These are phyloP conservation scores for Pholiota adiposa DNA, from an alignment of 1,284 basidiomycete species.

Conservation along the genomic window DNA sequence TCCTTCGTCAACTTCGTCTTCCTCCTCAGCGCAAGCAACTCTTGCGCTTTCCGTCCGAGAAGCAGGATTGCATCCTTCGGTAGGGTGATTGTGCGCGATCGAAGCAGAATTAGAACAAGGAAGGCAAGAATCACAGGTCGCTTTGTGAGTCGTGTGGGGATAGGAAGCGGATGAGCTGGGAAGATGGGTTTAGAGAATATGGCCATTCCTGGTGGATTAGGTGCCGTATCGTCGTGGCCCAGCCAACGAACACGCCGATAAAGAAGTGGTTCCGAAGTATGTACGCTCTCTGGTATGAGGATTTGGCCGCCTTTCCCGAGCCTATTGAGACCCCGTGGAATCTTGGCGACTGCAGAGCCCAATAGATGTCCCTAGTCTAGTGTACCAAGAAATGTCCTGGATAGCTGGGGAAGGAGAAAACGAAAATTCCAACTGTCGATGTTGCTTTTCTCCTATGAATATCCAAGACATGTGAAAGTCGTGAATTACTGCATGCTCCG, in stretches of 20 bases:
- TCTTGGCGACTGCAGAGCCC: too few species aligned
- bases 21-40: slow-evolving; percentile 19
- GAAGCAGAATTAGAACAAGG: slow-evolving; percentile 46
- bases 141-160: slow-evolving; percentile 18
- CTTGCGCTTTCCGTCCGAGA: slow-evolving; percentile 14
- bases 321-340: too few species aligned
- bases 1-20: slow-evolving; percentile 40
- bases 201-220: slow-evolving; percentile 4
- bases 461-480: slow-evolving; percentile 14
- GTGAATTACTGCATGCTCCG: slow-evolving; percentile 3
- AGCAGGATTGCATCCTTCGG: slow-evolving; percentile 20
- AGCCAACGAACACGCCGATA: background rate
- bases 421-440: background rate
- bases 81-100: slow-evolving; percentile 40
- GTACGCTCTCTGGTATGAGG: background rate
- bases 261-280: background rate
- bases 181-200: slow-evolving; percentile 20
- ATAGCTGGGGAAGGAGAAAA: background rate
- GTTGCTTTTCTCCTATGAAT: slow-evolving; percentile 1
- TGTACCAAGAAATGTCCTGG: background rate
- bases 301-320: too few species aligned
- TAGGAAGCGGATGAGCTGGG: slow-evolving; percentile 16
- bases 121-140: slow-evolving; percentile 31
- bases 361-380: too few species aligned
- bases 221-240: background rate